Conservation (phyloP, 805 yeast species). For the Candida pini region DNA sequence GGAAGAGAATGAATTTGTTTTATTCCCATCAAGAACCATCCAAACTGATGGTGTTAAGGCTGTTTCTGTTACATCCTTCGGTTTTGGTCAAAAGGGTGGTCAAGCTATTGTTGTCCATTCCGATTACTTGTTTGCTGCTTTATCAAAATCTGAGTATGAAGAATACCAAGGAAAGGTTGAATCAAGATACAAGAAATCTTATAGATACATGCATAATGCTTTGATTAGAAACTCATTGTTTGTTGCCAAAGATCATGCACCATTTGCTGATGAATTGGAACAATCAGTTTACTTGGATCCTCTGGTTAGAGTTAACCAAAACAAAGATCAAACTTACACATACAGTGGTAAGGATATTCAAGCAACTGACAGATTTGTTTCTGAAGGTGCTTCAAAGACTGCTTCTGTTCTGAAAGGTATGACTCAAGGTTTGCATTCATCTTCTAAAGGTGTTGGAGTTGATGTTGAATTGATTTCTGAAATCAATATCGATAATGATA, state of each 20-base stretch:
- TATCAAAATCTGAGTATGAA: slow-evolving; percentile 67
- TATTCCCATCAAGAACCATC: slow-evolving; percentile 90
- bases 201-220: slow-evolving; percentile 94
- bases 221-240: slow-evolving; percentile 86
- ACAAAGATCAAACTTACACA: slow-evolving; percentile 33
- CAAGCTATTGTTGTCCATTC: slow-evolving; percentile 90
- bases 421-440: slow-evolving; percentile 39
- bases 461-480: slow-evolving; percentile 88
- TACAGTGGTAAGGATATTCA: slow-evolving; percentile 51
- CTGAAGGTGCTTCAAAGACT: slow-evolving; percentile 48
- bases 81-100: slow-evolving; percentile 99
- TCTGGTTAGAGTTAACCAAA: slow-evolving; percentile 61
- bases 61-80: slow-evolving; percentile 93
- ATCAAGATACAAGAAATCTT: slow-evolving; percentile 81
- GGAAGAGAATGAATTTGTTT: slow-evolving; percentile 79
- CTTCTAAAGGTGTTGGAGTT: slow-evolving; percentile 79
- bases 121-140: slow-evolving; percentile 84
- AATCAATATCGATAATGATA: slow-evolving; percentile 80
- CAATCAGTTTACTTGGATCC: slow-evolving; percentile 93
- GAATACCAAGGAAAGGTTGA: slow-evolving; percentile 65
- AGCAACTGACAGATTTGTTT: slow-evolving; percentile 35
- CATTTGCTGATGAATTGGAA: slow-evolving; percentile 86
- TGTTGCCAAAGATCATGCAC: slow-evolving; percentile 89
- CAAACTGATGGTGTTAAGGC: slow-evolving; percentile 98
- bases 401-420: slow-evolving; percentile 55